These are phyloP conservation scores for Abortiporus biennis DNA, from an alignment of 1,284 basidiomycete genomes.

Conservation along the genomic window DNA sequence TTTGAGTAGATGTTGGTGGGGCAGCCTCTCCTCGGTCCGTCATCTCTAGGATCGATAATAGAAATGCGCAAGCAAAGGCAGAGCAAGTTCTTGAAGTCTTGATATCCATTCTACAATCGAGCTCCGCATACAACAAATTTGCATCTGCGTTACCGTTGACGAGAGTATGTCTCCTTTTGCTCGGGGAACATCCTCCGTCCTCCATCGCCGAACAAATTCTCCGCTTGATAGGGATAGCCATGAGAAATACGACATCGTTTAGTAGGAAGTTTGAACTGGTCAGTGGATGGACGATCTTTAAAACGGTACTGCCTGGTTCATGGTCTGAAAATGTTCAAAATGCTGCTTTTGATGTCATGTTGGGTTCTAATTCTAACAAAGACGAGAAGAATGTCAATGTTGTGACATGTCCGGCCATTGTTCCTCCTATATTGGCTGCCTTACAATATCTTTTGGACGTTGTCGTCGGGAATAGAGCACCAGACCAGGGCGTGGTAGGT, in stretches of 20 bases:
- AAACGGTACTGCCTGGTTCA: conserved; percentile 53
- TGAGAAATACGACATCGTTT: conserved; percentile 51
- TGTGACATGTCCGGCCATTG: conserved; percentile 50
- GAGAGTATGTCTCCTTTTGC: conserved; percentile 66
- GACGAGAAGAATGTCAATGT: conserved; percentile 27
- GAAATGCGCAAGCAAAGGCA: conserved; percentile 46
- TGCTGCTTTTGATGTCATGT: conserved; percentile 57
- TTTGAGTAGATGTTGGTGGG: conserved; percentile 22
- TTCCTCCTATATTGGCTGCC: conserved; percentile 62
- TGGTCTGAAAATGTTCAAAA: conserved; percentile 65
- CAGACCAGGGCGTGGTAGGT: conserved; percentile 8
- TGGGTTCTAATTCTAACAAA: conserved; percentile 20
- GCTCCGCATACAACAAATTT: conserved; percentile 55
- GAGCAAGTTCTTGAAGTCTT: conserved; percentile 57
- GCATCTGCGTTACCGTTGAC: conserved; percentile 63
- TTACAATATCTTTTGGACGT: conserved; percentile 37
- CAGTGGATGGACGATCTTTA: conserved; percentile 68
- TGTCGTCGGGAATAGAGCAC: conserved; percentile 24
- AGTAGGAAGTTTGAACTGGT: conserved; percentile 70
- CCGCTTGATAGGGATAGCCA: conserved; percentile 49
- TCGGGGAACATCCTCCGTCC: conserved; percentile 62
- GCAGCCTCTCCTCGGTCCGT: conserved; percentile 48
- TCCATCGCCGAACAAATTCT: conserved; percentile 55
- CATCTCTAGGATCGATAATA: conserved; percentile 46
- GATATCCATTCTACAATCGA: conserved; percentile 47